These are phyloP conservation scores for Lagenidium sp. DNA, from an alignment of 352 stramenopile species.

Conservation along the genomic window DNA sequence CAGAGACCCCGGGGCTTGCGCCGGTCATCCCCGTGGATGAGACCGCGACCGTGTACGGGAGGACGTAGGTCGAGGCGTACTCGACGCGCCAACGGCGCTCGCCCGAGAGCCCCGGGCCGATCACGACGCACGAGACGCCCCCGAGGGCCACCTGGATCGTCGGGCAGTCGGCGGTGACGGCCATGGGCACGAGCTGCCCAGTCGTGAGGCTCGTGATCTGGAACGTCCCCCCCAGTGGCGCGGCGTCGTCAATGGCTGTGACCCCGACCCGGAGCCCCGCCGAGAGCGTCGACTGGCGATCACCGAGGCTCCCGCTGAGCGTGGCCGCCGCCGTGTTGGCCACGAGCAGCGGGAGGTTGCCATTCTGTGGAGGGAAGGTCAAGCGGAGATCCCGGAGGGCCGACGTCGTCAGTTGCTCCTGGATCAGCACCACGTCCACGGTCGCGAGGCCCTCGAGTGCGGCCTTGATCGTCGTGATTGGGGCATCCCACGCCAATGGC, in stretches of 20 bases:
- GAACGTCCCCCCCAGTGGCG: constrained; percentile 15
- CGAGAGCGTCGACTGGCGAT: constrained; percentile 19
- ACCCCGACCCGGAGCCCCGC: constrained; percentile 10
- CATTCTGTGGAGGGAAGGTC: constrained; percentile 18
- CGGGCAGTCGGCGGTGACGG: constrained; percentile 5
- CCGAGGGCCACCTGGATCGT: constrained; percentile 11
- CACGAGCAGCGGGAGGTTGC: constrained; percentile 12
- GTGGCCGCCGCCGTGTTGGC: constrained; percentile 4
- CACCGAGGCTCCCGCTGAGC: constrained; percentile 9
- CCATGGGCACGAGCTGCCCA: constrained; percentile 2
- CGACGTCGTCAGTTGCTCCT: constrained; percentile 4
- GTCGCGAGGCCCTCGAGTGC: constrained; percentile 6
- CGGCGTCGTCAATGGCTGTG: constrained; percentile 7
- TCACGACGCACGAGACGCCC: constrained; percentile 10
- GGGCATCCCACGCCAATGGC: constrained; percentile 13
- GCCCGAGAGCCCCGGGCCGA: constrained; percentile 19
- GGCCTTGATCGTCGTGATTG: constrained; percentile 5
- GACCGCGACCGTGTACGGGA: constrained; percentile 4
- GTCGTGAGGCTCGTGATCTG: constrained; percentile 14
- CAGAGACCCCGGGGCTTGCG: too few species aligned
- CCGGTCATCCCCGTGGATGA: constrained; percentile 12
- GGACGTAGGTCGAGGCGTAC: constrained; percentile 5
- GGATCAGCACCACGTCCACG: constrained; percentile 14
- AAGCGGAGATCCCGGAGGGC: too few species aligned
- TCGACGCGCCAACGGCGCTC: constrained; percentile 19